Base-by-base conservation (phyloP, 2,329 filamentous ascomycete species). In the Orbilia blumenaviensis region DNA sequence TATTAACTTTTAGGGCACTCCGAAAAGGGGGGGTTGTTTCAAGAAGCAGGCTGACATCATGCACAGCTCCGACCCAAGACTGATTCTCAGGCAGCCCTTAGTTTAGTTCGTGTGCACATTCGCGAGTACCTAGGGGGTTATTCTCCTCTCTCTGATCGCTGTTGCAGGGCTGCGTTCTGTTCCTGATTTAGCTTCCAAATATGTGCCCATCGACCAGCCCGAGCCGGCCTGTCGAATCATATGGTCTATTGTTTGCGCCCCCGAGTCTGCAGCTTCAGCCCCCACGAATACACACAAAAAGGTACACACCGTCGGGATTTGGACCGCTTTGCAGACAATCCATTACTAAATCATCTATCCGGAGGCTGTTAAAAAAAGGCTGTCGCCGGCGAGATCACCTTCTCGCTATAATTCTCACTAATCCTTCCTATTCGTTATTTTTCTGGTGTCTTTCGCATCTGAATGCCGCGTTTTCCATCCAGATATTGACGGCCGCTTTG, bases 1-100 rank as follows among this genome's bases (percentile, higher is more conserved):
- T 29, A 16, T 60, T 41, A n/a, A n/a, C n/a, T n/a, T n/a, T n/a
- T n/a, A 21, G 60, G 18, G 38, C 5, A 34, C 29, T 8, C 66
- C 36, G 66, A 32, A 69, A 66, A 66, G 64, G 64, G 71, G 71
- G 42, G 21, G 42, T 18, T 60, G 62, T 67, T 74, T 67, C 69
- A 73, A 10, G 27, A 74, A 41, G 46, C 68, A 67, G 62, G 63
- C 71, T 75, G 71, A 75, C 71, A 75, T 75, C 71, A 75, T 75
- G 36, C 27, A 52, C 23, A 25, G 21, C 27, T 60, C 27, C n/a
- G 34, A 21, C 23, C 54, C 46, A n/a, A 27, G 52, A 38, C 52
- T 21, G 38, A 32, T 29, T 21, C 29, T 25, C n/a, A 58, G 34
- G 25, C 21, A 25, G 23, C 50, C 32, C 27, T 44, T 27, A 21